phyloP scores from a whole-genome alignment of 2,329 filamentous ascomycete genomes.

The Pseudocercospora macadamiae region DNA sequence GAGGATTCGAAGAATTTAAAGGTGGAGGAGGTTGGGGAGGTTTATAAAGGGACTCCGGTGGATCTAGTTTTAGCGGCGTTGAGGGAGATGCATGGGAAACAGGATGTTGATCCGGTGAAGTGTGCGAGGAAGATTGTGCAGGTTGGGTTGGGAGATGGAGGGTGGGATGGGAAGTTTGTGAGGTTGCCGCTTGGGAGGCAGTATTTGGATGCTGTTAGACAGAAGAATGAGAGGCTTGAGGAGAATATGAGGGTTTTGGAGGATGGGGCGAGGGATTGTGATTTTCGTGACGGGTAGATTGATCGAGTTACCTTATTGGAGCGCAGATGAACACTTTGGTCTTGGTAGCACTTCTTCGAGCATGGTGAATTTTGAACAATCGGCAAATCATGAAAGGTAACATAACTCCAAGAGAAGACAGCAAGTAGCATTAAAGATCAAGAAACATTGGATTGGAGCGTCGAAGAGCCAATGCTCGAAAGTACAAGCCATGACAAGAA shows the following conservation, averaged over 20 bases:
- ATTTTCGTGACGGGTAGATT: conserved; percentile 1
- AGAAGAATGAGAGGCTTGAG: not conserved
- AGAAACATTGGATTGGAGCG: too few relatives aligned
- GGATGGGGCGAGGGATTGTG: not conserved
- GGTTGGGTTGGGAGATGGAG: not conserved
- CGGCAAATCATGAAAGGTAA: too few relatives aligned
- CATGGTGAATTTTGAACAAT: too few relatives aligned
- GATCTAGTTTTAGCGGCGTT: not conserved
- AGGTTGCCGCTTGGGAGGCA: conserved; percentile 2
- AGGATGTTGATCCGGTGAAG: not conserved
- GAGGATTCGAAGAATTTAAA: not conserved
- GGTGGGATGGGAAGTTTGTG: not conserved
- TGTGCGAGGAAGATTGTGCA: not conserved
- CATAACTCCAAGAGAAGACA: too few relatives aligned
- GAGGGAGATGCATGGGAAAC: not conserved
- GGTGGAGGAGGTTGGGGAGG: not conserved
- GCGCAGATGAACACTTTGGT: too few relatives aligned
- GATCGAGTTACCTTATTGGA: too few relatives aligned
- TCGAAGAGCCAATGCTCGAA: too few relatives aligned
- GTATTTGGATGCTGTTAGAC: not conserved
- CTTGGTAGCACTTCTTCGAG: too few relatives aligned
- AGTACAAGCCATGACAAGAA: too few relatives aligned
- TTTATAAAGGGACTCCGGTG: not conserved
- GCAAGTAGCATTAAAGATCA: too few relatives aligned
- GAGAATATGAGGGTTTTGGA: not conserved